Conservation (phyloP, 306 rosid species). For the Rosa chinensis region DNA sequence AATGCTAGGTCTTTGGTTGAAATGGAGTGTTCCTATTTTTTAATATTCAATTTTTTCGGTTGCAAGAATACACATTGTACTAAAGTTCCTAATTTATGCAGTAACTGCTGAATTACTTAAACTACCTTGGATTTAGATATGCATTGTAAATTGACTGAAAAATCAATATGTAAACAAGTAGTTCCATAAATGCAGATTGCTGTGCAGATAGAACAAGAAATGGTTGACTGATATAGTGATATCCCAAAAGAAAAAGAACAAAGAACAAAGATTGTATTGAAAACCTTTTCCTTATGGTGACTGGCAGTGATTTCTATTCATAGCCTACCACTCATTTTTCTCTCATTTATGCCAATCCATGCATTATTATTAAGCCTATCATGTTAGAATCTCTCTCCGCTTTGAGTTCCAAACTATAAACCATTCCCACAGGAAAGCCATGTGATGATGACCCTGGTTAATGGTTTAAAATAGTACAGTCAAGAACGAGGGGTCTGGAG, state of each 20-base stretch:
- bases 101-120: not conserved
- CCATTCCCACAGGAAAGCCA: not conserved
- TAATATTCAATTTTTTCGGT: not conserved
- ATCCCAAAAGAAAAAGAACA: not conserved
- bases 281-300: not conserved
- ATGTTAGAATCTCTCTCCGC: not conserved
- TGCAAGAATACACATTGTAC: not conserved
- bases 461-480: not conserved
- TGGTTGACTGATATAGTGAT: not conserved
- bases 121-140: not conserved
- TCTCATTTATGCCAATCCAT: not conserved
- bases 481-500: not conserved
- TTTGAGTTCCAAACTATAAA: not conserved
- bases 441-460: slow-evolving; percentile 5
- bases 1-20: not conserved
- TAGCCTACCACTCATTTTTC: not conserved
- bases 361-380: not conserved
- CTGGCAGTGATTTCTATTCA: not conserved
- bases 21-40: not conserved
- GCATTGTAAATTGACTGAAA: not conserved
- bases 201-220: not conserved
- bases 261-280: not conserved
- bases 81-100: not conserved
- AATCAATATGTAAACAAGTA: not conserved
- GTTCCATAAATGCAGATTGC: not conserved